Evolutionary conservation across 2,329 filamentous ascomycete species (phyloP), one percentile per base, ranked within the genome.

Genomic region (Fusarium scirpi): DNA sequence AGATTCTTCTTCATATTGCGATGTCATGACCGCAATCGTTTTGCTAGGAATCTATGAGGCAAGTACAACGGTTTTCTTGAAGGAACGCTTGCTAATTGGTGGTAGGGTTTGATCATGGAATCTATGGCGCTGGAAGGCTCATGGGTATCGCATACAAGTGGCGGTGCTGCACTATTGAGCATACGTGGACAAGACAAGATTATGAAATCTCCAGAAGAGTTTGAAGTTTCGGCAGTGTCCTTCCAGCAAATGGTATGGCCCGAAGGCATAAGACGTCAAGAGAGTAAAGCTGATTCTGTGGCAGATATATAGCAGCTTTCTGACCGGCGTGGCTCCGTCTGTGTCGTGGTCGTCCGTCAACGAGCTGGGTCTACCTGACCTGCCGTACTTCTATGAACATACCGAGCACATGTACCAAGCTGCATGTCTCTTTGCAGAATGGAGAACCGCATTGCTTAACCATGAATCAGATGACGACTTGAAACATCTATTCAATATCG

Each of bases 201-300:
- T 3, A 8, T 47, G 5, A 16, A 55, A 9, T 34, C 52, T 9
- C 5, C 41, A 3, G 27, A 9, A 18, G 52, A 55, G 5, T 55
- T 46, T 15, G 40, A 55, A 13, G 29, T 55, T 13, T 46, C 52
- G 4, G 29, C 6, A 20, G 13, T 47, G 1, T 15, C n/a, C 43
- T 55, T 34, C 6, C 6, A 18, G 4, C 52, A 55, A 47, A 55
- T 55, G 41, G 52, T 55, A 38, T 15, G 5, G 3, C 8, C 8
- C 2, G 1, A 12, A 41, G 8, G 0, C 18, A 0, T 4, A 12
- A 5, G 18, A 27, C 5, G 4, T 20, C 3, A 3, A 29, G 12
- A 22, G 13, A 6, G 13, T 13, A n/a, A 7, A 38, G 8, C 41
- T 55, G 2, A 55, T 3, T 1, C 2, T 38, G 5, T 18, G 5